phyloP scores from a whole-genome alignment of 2,329 filamentous ascomycete genomes.

The Talaromyces sp. region DNA sequence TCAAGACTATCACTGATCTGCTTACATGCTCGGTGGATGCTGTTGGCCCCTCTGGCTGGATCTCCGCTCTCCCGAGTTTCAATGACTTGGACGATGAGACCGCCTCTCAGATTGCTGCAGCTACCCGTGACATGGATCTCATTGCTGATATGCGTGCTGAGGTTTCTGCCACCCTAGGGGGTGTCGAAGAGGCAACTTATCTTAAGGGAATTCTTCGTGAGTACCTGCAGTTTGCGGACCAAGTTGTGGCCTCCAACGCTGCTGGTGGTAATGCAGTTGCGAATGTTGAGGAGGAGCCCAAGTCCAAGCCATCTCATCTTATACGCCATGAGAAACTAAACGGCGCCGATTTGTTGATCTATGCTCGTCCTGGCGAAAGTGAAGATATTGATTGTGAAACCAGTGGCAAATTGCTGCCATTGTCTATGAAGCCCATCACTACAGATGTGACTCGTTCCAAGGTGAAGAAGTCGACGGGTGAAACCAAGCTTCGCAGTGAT shows the following conservation, averaged over 20 bases:
- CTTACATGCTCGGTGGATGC: conserved; percentile 51
- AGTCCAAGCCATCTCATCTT: conserved; percentile 23
- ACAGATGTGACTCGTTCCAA: conserved; percentile 49
- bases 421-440: conserved; percentile 68
- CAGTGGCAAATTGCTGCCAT: conserved; percentile 60
- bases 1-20: conserved; percentile 44
- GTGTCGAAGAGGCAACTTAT: conserved; percentile 52
- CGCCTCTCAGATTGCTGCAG: conserved; percentile 19
- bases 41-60: conserved; percentile 52
- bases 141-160: conserved; percentile 53
- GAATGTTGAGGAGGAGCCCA: conserved; percentile 11
- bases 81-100: conserved; percentile 29
- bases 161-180: conserved; percentile 50
- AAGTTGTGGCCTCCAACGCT: conserved; percentile 20
- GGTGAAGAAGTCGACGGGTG: conserved; percentile 66
- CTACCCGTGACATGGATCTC: conserved; percentile 46
- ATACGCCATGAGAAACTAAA: conserved; percentile 43
- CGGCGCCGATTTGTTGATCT: conserved; percentile 42
- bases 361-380: conserved; percentile 27
- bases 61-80: conserved; percentile 40
- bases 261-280: neutral
- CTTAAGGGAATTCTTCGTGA: conserved; percentile 51
- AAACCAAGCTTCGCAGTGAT: conserved; percentile 67
- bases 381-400: conserved; percentile 37
- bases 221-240: conserved; percentile 46